Evolutionary conservation across 78 protist genomes (phyloP), one percentile per base, ranked within the genome.

Genomic region (Isochrysis galbana): DNA sequence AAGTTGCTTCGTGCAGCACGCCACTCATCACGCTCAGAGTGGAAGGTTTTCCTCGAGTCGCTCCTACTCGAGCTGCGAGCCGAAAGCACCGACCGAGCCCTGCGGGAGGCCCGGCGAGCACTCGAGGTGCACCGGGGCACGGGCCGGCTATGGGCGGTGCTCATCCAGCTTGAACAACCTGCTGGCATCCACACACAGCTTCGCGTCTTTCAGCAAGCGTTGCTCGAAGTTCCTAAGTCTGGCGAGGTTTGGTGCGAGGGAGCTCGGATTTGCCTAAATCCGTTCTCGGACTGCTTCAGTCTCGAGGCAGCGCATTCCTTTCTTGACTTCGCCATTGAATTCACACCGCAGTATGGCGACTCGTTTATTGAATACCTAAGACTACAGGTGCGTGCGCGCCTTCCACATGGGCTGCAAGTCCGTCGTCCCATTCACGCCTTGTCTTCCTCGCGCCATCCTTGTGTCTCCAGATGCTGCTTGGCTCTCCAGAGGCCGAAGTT

Each of bases 191-290:
- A 83, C 26, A 29, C 87, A 26, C 98, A 96, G 82, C 82, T 94
- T 45, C 14, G 44, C 48, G 77, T 51, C 67, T 96, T 95, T 94
- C 89, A 36, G 39, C 45, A 89, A 36, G 96, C 96, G 51, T 39
- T 95, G 19, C n/a, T 17, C 29, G 92, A 94, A 67, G 94, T 97
- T 23, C 98, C 98, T 51, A 98, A 98, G 74, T 93, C 97, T 36
- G 99, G 99, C 72, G 99, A 98, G 42, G 98, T 98, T n/a, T 98
- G 98, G 98, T 97, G 98, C 92, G 99, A 98, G 86, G 98, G 98
- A 42, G 99, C 99, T 0, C 80, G 99, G 87, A 95, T 98, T 67
- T 90, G 92, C 48, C 82, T 98, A 47, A 90, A 94, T 91, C 96
- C 97, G 14, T 29, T 29, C 55, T 34, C 54, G 1, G 38, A 23